Evolutionary conservation across 2,329 filamentous ascomycete genomes (phyloP).

Genomic region (Calonectria pseudoreteaudii): DNA sequence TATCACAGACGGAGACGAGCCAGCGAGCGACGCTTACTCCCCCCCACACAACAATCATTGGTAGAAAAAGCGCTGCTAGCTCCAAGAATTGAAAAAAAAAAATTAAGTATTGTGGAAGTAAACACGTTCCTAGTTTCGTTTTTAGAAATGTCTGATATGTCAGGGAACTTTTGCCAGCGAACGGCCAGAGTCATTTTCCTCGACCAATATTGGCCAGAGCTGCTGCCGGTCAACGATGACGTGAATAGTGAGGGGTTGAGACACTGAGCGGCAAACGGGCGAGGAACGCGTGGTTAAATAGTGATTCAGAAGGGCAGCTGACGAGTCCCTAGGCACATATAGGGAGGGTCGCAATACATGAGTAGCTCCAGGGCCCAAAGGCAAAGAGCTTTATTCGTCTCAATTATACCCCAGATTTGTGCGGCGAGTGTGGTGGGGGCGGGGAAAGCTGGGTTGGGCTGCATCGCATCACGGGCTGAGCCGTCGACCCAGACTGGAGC

Average conservation of each 20-base stretch:
- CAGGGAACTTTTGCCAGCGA: neutral
- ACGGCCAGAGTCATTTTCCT: neutral
- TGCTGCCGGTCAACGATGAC: neutral
- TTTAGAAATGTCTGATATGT: neutral
- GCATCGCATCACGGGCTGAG: slow-evolving; percentile 21
- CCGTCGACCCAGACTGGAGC: slow-evolving; percentile 32
- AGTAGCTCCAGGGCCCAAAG: slow-evolving; percentile 10
- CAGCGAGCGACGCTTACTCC: neutral
- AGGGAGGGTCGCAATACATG: neutral
- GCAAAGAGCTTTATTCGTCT: slow-evolving; percentile 19
- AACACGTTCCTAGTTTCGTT: neutral
- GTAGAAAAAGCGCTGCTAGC: neutral
- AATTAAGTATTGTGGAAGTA: neutral
- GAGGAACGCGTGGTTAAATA: slow-evolving; percentile 9
- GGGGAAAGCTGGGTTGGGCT: slow-evolving; percentile 29
- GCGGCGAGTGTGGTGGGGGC: slow-evolving; percentile 34
- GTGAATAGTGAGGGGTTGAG: slow-evolving; percentile 12
- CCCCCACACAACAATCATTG: neutral
- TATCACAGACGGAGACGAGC: neutral
- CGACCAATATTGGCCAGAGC: neutral
- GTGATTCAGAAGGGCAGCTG: neutral
- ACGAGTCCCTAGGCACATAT: slow-evolving; percentile 7
- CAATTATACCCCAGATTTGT: slow-evolving; percentile 23
- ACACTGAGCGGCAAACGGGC: slow-evolving; percentile 1
- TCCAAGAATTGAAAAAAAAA: neutral